These are phyloP conservation scores for Hypoxylon cercidicola DNA, from an alignment of 495 filamentous ascomycete species.

Conservation along the genomic window DNA sequence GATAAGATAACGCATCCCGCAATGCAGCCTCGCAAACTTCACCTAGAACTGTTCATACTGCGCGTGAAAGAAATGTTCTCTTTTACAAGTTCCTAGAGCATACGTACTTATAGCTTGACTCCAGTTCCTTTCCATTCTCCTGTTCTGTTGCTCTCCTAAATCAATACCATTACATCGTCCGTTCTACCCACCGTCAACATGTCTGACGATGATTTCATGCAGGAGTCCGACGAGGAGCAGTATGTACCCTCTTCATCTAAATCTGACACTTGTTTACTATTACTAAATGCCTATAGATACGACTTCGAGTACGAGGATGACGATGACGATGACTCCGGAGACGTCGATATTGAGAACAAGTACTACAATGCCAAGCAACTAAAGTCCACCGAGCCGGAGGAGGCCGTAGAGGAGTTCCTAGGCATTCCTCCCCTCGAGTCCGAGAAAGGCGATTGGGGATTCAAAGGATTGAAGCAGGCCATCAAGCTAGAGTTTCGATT, in stretches of 20 bases:
- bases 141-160: slow-evolving; percentile 2
- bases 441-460: slow-evolving; percentile 97
- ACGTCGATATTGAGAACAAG: slow-evolving; percentile 98
- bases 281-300: slow-evolving; percentile 66
- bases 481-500: slow-evolving; percentile 97
- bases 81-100: not conserved
- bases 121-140: not conserved
- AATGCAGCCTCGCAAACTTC: not conserved
- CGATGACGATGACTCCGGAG: slow-evolving; percentile 85
- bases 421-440: slow-evolving; percentile 81
- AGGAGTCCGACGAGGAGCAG: slow-evolving; percentile 94
- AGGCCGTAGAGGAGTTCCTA: slow-evolving; percentile 91
- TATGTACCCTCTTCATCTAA: slow-evolving; percentile 48
- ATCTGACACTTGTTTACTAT: slow-evolving; percentile 2
- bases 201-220: slow-evolving; percentile 99
- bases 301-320: slow-evolving; percentile 96
- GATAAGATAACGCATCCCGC: slow-evolving; percentile 17
- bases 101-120: not conserved
- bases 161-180: slow-evolving; percentile 4
- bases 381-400: slow-evolving; percentile 86
- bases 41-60: too few species aligned
- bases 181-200: slow-evolving; percentile 61
- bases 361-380: slow-evolving; percentile 99
- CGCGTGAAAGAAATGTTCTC: too few species aligned
- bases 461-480: slow-evolving; percentile 96